Base-by-base conservation (phyloP, 345 rosid species). In the Populus alba region DNA sequence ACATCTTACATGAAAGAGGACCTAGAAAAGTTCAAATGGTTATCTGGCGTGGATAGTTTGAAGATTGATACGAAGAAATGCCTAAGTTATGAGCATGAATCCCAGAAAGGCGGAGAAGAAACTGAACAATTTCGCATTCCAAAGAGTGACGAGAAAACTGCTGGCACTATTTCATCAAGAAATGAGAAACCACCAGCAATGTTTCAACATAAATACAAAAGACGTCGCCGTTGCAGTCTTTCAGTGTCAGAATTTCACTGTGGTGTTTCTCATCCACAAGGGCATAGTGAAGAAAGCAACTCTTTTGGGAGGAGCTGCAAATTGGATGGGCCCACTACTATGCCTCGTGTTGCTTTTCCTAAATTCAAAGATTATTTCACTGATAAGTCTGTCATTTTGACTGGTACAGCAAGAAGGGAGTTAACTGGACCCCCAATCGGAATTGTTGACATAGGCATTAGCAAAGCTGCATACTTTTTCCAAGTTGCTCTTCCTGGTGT, bases 11-110 rank as follows among this genome's bases (percentile, higher is more conserved):
- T 88, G 20, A 78, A 78, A 75, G 89, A 78, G 75, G 82, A 85
- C 66, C 67, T 90, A 49, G 82, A 77, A 45, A 83, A 83, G 68
- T 91, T 87, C 78, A 87, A 77, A 81, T 70, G 31, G 79, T 84
- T 89, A 79, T 81, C 95, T 10, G 79, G 87, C 29, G 31, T 88
- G 84, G 45, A 79, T 59, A 68, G 75, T 77, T 77, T 89, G 83
- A 87, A 77, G 77, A 84, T 91, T n/a, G 87, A 88, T 51, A 77
- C 38, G 62, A 75, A 78, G 39, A 31, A 74, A 77, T 87, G 78
- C 69, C 77, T 88, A 6, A 80, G 68, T 80, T 86, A 86, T 79
- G 80, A 35, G 16, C 74, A 47, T 78, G 78, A 23, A n/a, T 61
- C 25, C 79, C 74, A 35, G 51, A 74, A 71, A 72, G 75, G 67